These are phyloP conservation scores for Berberis thunbergii DNA, from an alignment of 164 flowering plant species.

Conservation along the genomic window DNA sequence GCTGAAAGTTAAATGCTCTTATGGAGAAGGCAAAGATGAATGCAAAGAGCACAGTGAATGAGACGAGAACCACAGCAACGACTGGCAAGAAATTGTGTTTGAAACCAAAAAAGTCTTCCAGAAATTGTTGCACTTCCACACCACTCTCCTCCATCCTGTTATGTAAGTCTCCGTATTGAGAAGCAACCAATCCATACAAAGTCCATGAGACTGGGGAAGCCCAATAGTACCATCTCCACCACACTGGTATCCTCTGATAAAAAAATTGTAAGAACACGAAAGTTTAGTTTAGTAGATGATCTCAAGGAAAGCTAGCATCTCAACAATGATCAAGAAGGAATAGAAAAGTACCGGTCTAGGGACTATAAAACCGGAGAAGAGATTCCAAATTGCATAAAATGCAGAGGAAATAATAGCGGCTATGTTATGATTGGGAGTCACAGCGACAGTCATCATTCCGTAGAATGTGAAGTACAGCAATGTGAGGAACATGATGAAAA, in stretches of 20 bases:
- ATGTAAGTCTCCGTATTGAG: slow-evolving; percentile 42
- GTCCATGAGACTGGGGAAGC: slow-evolving; percentile 48
- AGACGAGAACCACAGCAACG: slow-evolving; percentile 20
- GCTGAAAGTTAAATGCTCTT: slow-evolving; percentile 30
- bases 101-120: slow-evolving; percentile 32
- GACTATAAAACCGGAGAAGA: slow-evolving; percentile 51
- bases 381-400: slow-evolving; percentile 56
- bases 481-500: slow-evolving; percentile 57
- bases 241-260: slow-evolving; percentile 45
- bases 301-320: background rate
- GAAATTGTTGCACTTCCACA: slow-evolving; percentile 19
- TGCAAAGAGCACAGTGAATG: slow-evolving; percentile 31
- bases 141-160: slow-evolving; percentile 3
- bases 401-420: slow-evolving; percentile 45
- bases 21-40: slow-evolving; percentile 37
- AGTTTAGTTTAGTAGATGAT: background rate
- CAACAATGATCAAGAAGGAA: background rate
- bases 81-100: slow-evolving; percentile 26
- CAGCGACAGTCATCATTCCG: slow-evolving; percentile 68
- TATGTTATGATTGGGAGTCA: slow-evolving; percentile 50
- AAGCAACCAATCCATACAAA: slow-evolving; percentile 39
- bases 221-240: slow-evolving; percentile 66
- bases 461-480: slow-evolving; percentile 53
- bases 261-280: background rate
- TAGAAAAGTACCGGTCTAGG: slow-evolving; percentile 42